Evolutionary conservation across 768 basidiomycete genomes (phyloP).

Genomic region (Kwoniella mangroviensis): DNA sequence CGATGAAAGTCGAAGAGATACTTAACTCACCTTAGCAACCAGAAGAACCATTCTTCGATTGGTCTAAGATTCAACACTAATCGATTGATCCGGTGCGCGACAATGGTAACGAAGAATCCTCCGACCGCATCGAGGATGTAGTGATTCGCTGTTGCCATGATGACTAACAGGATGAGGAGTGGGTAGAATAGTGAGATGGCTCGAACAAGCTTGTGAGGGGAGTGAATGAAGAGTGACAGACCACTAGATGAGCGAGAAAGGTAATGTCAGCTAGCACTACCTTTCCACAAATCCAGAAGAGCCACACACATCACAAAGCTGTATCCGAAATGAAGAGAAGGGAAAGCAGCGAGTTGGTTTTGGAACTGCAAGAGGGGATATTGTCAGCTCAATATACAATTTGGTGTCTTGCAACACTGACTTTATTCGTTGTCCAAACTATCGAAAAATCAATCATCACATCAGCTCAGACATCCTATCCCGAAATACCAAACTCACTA

Average conservation of each 20-base stretch:
- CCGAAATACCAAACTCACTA: constrained; percentile 18
- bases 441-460: background rate
- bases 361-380: constrained; percentile 36
- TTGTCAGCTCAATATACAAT: background rate
- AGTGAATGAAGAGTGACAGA: constrained; percentile 44
- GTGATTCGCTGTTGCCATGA: constrained; percentile 53
- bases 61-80: constrained; percentile 46
- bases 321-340: constrained; percentile 41
- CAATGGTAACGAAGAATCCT: constrained; percentile 45
- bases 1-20: background rate
- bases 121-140: constrained; percentile 49
- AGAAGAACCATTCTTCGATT: constrained; percentile 52
- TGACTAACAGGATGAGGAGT: constrained; percentile 45
- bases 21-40: constrained; percentile 36
- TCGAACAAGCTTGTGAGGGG: constrained; percentile 39
- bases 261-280: background rate
- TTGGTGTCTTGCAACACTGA: background rate
- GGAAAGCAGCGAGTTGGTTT: constrained; percentile 52
- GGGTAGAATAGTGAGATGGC: constrained; percentile 41
- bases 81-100: constrained; percentile 42
- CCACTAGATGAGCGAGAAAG: constrained; percentile 26
- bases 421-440: constrained; percentile 52
- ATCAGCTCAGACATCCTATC: no score
- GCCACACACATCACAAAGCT: constrained; percentile 36
- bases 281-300: background rate